Evolutionary conservation across 768 basidiomycete species (phyloP).

Genomic region (Gloeopeniophorella convolvens): DNA sequence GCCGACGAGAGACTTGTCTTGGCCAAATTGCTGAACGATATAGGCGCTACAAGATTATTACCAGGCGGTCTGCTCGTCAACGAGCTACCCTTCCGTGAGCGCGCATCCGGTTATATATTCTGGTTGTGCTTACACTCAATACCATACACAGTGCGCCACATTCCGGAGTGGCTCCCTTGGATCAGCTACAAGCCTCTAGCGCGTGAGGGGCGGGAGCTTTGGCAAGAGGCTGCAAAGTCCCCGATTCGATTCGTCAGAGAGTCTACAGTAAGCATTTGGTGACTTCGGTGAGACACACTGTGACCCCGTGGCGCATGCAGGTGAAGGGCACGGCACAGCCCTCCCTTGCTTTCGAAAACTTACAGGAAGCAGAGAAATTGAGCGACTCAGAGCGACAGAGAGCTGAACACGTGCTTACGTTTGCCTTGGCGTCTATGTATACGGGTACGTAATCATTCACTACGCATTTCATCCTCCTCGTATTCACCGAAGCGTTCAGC

Average conservation of each 20-base stretch:
- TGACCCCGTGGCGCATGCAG: background rate
- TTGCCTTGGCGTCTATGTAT: conserved; percentile 3
- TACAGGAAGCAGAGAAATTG: conserved; percentile 2
- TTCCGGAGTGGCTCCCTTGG: conserved; percentile 7
- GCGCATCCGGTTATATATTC: background rate
- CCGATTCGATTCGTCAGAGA: conserved; percentile 10
- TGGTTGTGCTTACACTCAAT: background rate
- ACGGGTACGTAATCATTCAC: background rate
- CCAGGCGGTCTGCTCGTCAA: conserved; percentile 14
- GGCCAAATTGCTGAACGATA: background rate
- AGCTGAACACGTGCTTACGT: background rate
- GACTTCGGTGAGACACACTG: background rate
- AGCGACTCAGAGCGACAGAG: background rate
- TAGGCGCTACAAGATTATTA: background rate
- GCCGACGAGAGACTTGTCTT: background rate
- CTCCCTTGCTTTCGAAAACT: conserved; percentile 2
- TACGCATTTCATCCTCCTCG: too few relatives aligned
- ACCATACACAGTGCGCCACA: conserved; percentile 2
- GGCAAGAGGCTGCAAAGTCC: background rate
- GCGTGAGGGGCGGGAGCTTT: background rate
- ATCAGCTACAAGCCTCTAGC: conserved; percentile 9
- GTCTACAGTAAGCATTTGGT: background rate
- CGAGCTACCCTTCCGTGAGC: conserved; percentile 11
- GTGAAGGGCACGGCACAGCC: conserved; percentile 2
- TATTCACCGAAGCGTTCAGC: too few relatives aligned